Conservation (phyloP, 1,284 basidiomycete species). For the Abortiporus biennis region DNA sequence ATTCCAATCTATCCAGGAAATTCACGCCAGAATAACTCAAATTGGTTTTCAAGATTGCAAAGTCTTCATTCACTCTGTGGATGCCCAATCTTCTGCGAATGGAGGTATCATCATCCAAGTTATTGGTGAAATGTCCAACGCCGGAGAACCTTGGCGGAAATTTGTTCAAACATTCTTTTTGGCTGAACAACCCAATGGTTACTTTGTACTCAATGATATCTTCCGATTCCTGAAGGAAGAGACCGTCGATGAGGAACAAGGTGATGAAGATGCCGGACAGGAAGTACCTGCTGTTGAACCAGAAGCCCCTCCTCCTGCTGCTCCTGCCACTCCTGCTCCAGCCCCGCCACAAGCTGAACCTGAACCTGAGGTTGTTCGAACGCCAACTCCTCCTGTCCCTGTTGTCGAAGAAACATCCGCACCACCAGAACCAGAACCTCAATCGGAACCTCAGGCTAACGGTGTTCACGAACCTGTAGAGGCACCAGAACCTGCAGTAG, state of each 20-base stretch:
- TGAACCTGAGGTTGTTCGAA: slow-evolving; percentile 21
- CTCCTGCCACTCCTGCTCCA: slow-evolving; percentile 28
- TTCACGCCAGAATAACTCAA: slow-evolving; percentile 91
- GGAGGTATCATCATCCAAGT: slow-evolving; percentile 99
- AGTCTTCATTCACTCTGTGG: slow-evolving; percentile 94
- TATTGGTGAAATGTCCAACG: slow-evolving; percentile 97
- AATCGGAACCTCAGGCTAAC: slow-evolving; percentile 23
- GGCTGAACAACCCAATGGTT: slow-evolving; percentile 97
- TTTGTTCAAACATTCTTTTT: slow-evolving; percentile 99
- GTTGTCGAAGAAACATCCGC: slow-evolving; percentile 25
- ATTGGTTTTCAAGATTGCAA: slow-evolving; percentile 97
- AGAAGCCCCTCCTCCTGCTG: slow-evolving; percentile 19
- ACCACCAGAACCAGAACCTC: slow-evolving; percentile 25
- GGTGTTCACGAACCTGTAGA: slow-evolving; percentile 29
- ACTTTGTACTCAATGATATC: slow-evolving; percentile 99
- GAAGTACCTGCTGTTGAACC: slow-evolving; percentile 25
- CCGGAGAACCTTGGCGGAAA: slow-evolving; percentile 89
- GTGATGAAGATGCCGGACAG: slow-evolving; percentile 31
- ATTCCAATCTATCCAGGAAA: slow-evolving; percentile 90
- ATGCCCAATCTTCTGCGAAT: slow-evolving; percentile 89
- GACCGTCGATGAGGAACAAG: slow-evolving; percentile 73
- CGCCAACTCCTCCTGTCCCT: slow-evolving; percentile 19
- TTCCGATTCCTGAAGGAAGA: slow-evolving; percentile 99
- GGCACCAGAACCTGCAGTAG: too few species aligned
- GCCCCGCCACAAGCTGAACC: slow-evolving; percentile 25